Evolutionary conservation across 2,329 filamentous ascomycete species (phyloP).

Genomic region (Exserohilum turcica): DNA sequence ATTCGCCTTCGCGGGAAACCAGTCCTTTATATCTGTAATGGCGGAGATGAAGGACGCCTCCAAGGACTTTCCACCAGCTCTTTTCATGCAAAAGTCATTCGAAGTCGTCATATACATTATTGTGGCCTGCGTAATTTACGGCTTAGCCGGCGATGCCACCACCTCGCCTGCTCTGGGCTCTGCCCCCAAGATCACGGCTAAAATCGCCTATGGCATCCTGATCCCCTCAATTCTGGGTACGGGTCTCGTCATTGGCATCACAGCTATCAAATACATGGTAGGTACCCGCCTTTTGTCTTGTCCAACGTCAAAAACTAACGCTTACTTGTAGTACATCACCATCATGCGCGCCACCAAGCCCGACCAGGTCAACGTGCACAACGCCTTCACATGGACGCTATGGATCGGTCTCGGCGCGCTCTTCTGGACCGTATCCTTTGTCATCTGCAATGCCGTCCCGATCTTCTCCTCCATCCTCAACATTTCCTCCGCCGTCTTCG

Average conservation of each 20-base stretch:
- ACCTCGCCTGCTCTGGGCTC: slow-evolving; percentile 70
- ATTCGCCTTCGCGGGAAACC: slow-evolving; percentile 70
- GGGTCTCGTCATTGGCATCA: slow-evolving; percentile 71
- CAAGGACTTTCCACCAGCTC: slow-evolving; percentile 64
- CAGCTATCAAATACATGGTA: slow-evolving; percentile 65
- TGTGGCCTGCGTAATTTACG: slow-evolving; percentile 71
- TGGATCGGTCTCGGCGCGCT: slow-evolving; percentile 64
- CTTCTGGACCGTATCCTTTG: slow-evolving; percentile 61
- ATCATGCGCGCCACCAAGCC: slow-evolving; percentile 55
- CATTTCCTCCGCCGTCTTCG: slow-evolving; percentile 62
- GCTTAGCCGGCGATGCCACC: slow-evolving; percentile 65
- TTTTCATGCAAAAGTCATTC: slow-evolving; percentile 61
- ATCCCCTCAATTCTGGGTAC: slow-evolving; percentile 73
- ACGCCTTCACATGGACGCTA: slow-evolving; percentile 61
- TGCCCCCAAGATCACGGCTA: slow-evolving; percentile 60
- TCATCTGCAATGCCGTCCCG: slow-evolving; percentile 52
- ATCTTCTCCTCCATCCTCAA: slow-evolving; percentile 67
- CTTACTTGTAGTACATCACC: slow-evolving; percentile 59
- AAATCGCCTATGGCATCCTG: slow-evolving; percentile 70
- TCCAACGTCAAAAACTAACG: neutral
- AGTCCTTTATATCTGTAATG: slow-evolving; percentile 70
- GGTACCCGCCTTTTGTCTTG: too few species aligned
- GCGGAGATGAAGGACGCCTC: slow-evolving; percentile 65
- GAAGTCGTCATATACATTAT: slow-evolving; percentile 66
- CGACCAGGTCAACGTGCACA: slow-evolving; percentile 48